Evolutionary conservation across 2,329 filamentous ascomycete genomes (phyloP), one percentile per base, ranked within the genome.

Genomic region (Ophiostoma montium): DNA sequence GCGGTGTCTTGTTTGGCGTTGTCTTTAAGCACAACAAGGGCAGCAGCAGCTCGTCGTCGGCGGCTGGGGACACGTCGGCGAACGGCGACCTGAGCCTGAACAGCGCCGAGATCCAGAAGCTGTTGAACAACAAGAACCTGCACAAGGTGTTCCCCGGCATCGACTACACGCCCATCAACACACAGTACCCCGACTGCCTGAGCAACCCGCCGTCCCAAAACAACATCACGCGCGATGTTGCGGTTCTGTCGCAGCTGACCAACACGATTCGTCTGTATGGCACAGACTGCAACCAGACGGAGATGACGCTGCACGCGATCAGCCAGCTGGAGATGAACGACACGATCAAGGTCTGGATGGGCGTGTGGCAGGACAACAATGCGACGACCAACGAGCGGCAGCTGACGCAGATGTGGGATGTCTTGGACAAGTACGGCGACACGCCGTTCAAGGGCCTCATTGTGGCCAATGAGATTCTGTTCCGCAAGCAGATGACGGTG

Each of bases 281-380:
- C 46, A 96, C 87, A 12, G 90, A 96, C 67, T 96, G 90, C 73
- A 95, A 95, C 65, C 90, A 96, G 66, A 96, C 90, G 0, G 78
- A 95, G 64, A 92, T 96, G 84, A 78, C 94, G 1, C 70, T 96
- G 9, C 82, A 92, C 58, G 82, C 89, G 18, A 82, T 96, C 57
- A 72, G 85, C 50, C 74, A 74, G 46, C 72, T 96, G 12, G 72
- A 82, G 47, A 68, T 95, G 57, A 74, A 84, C 49, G 72, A 76
- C 50, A 70, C 70, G 2, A 79, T 94, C 69, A 94, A 94, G 64
- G 71, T 96, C 54, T 96, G 90, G 90, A 70, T 96, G 41, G 90
- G 90, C 15, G 89, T 96, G 3, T 95, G 89, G 86, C 82, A 94
- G 54, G 88, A 92, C 61, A 74, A 69, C 50, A 94, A 95, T 63